Evolutionary conservation across 129 eudicot genomes (phyloP).

Genomic region (Helichrysum umbraculigerum): DNA sequence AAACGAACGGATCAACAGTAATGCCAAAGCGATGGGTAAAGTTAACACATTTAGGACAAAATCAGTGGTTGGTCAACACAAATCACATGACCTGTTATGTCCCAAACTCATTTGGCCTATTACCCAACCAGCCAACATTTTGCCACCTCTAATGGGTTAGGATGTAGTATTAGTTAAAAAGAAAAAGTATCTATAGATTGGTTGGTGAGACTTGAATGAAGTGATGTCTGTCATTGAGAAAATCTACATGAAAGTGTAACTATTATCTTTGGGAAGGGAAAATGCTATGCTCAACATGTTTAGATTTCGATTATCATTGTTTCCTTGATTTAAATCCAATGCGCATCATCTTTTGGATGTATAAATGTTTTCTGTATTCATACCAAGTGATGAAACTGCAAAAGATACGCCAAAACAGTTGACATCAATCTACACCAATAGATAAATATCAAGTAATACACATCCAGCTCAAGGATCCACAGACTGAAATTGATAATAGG

Average conservation of each 20-base stretch:
- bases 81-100: background rate
- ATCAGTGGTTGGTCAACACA: background rate
- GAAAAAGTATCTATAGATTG: background rate
- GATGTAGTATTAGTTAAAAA: background rate
- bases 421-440: conserved; percentile 29
- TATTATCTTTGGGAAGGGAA: background rate
- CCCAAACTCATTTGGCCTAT: background rate
- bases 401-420: conserved; percentile 39
- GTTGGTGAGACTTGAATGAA: background rate
- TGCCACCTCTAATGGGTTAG: background rate
- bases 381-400: conserved; percentile 53
- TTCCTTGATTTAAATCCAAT: background rate
- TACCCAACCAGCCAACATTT: background rate
- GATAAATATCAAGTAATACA: conserved; percentile 43
- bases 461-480: conserved; percentile 56
- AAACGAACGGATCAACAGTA: background rate
- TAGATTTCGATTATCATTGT: background rate
- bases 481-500: conserved; percentile 54
- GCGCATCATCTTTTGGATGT: conserved; percentile 24
- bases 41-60: background rate
- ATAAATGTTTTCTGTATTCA: conserved; percentile 33
- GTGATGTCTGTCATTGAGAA: background rate
- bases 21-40: conserved; percentile 1
- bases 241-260: background rate
- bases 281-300: background rate